Conservation (phyloP, 345 rosid genomes). For the Leavenworthia alabamica region DNA sequence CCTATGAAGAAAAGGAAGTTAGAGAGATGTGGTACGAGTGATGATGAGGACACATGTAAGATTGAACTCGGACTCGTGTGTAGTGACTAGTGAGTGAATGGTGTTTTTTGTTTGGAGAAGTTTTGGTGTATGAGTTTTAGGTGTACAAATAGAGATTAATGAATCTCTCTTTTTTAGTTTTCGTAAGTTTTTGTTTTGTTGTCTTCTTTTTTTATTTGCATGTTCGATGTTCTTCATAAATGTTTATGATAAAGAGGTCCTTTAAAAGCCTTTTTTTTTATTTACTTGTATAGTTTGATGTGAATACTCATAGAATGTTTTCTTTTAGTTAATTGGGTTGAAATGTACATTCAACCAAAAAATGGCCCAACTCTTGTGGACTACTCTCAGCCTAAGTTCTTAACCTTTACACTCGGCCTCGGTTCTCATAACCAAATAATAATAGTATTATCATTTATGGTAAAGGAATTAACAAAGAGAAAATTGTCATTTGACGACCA, state of each 20-base stretch:
- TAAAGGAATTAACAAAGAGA: not conserved
- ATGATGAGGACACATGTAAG: conserved; percentile 44
- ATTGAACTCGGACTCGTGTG: conserved; percentile 56
- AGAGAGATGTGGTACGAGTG: conserved; percentile 30
- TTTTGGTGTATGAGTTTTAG: conserved; percentile 17
- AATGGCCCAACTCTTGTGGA: not conserved
- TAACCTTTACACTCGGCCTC: not conserved
- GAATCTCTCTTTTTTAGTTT: not conserved
- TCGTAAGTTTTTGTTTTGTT: not conserved
- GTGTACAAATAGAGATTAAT: conserved; percentile 17
- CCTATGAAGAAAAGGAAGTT: conserved; percentile 70
- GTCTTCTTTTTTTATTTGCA: no score
- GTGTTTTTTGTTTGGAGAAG: not conserved
- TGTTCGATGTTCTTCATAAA: no score
- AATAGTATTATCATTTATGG: not conserved
- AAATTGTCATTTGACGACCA: no score
- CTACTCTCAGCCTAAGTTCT: not conserved
- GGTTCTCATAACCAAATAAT: not conserved
- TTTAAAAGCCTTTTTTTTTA: no score
- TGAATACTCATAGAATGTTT: not conserved
- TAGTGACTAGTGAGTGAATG: conserved; percentile 13
- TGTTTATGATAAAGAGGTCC: no score
- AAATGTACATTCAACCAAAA: not conserved
- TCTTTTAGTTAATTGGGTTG: not conserved
- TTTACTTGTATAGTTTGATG: no score